Evolutionary conservation across 192 early-diverging fungal species (phyloP).

Genomic region (Thamnidium elegans): DNA sequence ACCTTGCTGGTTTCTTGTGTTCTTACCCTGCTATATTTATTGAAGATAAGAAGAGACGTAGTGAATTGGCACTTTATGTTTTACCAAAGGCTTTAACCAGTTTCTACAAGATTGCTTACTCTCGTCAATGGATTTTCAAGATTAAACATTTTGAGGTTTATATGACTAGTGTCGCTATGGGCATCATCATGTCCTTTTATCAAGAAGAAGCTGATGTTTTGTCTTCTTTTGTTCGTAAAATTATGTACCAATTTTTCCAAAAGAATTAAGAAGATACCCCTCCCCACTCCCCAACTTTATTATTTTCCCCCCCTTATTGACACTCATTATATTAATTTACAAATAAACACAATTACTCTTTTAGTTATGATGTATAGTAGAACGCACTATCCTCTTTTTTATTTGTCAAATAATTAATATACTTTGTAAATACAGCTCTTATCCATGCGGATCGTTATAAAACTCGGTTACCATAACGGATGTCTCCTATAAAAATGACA

Average conservation of each 20-base stretch:
- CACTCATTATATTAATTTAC: too few species aligned
- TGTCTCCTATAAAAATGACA: too few species aligned
- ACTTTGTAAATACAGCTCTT: too few species aligned
- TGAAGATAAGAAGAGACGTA: conserved; percentile 63
- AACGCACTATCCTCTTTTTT: too few species aligned
- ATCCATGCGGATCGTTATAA: too few species aligned
- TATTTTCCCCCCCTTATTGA: neutral
- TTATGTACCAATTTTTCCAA: conserved; percentile 43
- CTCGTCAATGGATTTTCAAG: conserved; percentile 53
- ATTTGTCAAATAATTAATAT: too few species aligned
- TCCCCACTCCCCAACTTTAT: neutral
- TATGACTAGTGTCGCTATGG: conserved; percentile 62
- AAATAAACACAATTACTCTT: too few species aligned
- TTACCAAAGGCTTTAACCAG: conserved; percentile 69
- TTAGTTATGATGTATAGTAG: too few species aligned
- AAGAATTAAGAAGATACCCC: conserved; percentile 33
- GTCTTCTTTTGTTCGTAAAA: conserved; percentile 46
- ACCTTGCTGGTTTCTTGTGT: conserved; percentile 56
- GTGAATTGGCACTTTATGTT: conserved; percentile 77
- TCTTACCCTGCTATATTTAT: conserved; percentile 60
- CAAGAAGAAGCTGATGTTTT: conserved; percentile 58
- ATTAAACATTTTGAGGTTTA: conserved; percentile 63
- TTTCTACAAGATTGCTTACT: conserved; percentile 64
- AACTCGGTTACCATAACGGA: too few species aligned
- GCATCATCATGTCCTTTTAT: conserved; percentile 66